Evolutionary conservation across 176 grass and related monocot species (phyloP).

Genomic region (Saccharum officinarum): DNA sequence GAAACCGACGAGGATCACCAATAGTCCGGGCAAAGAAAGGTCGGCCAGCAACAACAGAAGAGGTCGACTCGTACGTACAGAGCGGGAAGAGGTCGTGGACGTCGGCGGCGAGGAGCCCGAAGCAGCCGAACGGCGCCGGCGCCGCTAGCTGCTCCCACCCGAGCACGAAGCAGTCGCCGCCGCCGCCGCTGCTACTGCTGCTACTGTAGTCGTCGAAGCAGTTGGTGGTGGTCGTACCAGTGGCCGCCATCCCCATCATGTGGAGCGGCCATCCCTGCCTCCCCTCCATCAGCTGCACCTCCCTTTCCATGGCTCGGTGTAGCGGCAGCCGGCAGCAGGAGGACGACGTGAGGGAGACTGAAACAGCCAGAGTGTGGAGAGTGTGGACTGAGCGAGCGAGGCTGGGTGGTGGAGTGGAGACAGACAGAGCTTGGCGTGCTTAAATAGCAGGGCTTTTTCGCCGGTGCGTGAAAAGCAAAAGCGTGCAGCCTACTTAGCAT

Average conservation of each 20-base stretch:
- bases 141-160: constrained; percentile 50
- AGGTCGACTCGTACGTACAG: constrained; percentile 34
- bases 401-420: background rate
- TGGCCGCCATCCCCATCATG: constrained; percentile 4
- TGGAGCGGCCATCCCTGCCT: constrained; percentile 48
- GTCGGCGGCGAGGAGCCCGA: constrained; percentile 38
- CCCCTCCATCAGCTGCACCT: constrained; percentile 47
- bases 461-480: constrained; percentile 30
- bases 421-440: constrained; percentile 26
- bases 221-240: background rate
- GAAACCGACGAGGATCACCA: background rate
- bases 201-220: constrained; percentile 16
- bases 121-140: constrained; percentile 27
- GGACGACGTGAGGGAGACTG: background rate
- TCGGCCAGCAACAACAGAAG: too few species aligned
- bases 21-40: background rate
- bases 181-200: background rate
- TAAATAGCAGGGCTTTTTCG: constrained; percentile 71
- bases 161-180: constrained; percentile 38
- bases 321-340: background rate
- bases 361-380: background rate
- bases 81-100: constrained; percentile 63
- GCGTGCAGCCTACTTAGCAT: background rate
- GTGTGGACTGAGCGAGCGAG: too few species aligned
- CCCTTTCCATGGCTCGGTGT: constrained; percentile 30